Evolutionary conservation across 2,329 filamentous ascomycete genomes (phyloP).

Genomic region (Mycocentrospora acerina): DNA sequence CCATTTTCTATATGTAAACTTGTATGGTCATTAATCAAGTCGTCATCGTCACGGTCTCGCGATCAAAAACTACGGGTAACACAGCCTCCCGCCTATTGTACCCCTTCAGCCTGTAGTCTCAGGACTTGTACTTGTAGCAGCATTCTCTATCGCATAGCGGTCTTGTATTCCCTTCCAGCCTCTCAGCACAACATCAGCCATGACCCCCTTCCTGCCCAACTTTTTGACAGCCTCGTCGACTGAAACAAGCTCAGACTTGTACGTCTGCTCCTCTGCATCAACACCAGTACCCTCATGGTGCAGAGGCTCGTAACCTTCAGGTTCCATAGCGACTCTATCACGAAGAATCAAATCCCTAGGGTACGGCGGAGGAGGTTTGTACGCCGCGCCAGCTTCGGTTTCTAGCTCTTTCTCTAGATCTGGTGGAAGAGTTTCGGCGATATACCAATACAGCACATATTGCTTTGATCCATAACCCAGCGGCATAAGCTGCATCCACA

Average conservation of each 20-base stretch:
- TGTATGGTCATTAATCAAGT: too few species aligned
- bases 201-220: conserved; percentile 42
- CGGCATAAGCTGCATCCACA: conserved; percentile 51
- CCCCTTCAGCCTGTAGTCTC: conserved; percentile 7
- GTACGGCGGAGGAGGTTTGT: conserved; percentile 43
- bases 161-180: conserved; percentile 49
- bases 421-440: conserved; percentile 50
- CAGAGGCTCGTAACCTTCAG: conserved; percentile 46
- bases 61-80: too few species aligned
- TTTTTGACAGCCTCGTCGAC: conserved; percentile 47
- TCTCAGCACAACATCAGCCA: conserved; percentile 49
- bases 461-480: conserved; percentile 34
- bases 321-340: conserved; percentile 44
- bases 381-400: conserved; percentile 26
- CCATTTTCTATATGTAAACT: too few species aligned
- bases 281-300: conserved; percentile 52
- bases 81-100: conserved; percentile 1
- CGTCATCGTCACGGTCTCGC: too few species aligned
- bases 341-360: conserved; percentile 39
- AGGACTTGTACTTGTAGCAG: conserved; percentile 21
- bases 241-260: conserved; percentile 45
- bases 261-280: conserved; percentile 49
- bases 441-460: conserved; percentile 52
- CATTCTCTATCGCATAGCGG: conserved; percentile 32
- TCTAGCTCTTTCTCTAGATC: conserved; percentile 30